A percentile compares a stretch with the other conserved stretches of the same genome.
phyloP scores from a whole-genome alignment of 140 eudicot genomes.

The Cichorium intybus region DNA sequence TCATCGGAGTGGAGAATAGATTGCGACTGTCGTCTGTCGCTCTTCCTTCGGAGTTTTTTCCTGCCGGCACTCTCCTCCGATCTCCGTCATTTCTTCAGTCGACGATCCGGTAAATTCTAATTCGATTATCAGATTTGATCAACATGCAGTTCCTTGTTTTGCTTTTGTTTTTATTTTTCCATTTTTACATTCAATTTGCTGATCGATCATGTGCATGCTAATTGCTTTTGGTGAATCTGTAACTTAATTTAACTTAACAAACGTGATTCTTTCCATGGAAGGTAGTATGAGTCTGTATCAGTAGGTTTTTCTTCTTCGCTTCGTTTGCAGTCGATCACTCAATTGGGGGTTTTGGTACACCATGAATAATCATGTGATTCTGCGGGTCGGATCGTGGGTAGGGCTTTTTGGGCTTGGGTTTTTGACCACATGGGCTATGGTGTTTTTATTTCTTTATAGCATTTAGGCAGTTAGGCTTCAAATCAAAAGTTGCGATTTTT shows the following conservation, averaged over 20 bases:
- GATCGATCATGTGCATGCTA: slow-evolving; percentile 16
- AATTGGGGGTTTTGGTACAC: slow-evolving; percentile 17
- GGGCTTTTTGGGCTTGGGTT: not conserved
- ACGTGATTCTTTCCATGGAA: not conserved
- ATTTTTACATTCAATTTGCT: slow-evolving; percentile 2
- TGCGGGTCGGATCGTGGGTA: not conserved
- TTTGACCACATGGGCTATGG: not conserved
- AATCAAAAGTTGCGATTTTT: too few species aligned
- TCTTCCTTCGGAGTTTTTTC: not conserved
- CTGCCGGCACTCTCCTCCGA: not conserved
- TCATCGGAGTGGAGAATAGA: slow-evolving; percentile 9
- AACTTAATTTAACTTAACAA: not conserved
- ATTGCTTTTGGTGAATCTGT: not conserved
- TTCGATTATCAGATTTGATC: slow-evolving; percentile 1
- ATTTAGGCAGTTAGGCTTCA: not conserved
- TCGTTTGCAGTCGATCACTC: not conserved
- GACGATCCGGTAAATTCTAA: slow-evolving; percentile 14
- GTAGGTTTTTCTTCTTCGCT: not conserved
- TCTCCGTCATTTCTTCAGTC: not conserved
- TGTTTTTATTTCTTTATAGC: not conserved
- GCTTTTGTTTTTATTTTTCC: not conserved
- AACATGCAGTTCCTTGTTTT: not conserved
- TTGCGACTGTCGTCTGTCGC: not conserved
- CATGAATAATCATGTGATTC: not conserved
- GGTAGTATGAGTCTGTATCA: not conserved